Percentiles rank a stretch among this genome's conserved stretches.
Conservation (phyloP, 177 flowering plant genomes). For the Vitis hybrid region DNA sequence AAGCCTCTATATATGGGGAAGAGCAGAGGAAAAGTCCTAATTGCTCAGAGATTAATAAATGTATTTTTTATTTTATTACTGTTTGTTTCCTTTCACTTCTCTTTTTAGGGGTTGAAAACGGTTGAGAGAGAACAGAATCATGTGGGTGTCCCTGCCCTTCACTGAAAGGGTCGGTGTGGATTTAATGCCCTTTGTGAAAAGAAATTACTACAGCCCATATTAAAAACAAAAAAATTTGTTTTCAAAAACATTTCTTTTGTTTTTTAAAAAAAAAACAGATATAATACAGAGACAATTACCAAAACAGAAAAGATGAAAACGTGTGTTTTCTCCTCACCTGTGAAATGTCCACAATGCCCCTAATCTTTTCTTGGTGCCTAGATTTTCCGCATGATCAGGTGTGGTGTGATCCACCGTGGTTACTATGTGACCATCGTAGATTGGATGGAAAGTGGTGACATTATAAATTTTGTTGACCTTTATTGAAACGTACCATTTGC, state of each 20-base stretch:
- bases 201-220: conserved; percentile 5
- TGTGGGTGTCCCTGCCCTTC: conserved; percentile 41
- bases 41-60: conserved; percentile 30
- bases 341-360: background rate
- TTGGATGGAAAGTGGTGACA: background rate
- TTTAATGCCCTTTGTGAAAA: conserved; percentile 13
- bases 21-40: conserved; percentile 27
- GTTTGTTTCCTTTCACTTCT: conserved; percentile 6
- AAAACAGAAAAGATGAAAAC: background rate
- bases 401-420: background rate
- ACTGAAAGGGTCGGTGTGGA: conserved; percentile 43
- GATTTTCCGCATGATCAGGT: background rate
- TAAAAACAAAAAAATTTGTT: background rate
- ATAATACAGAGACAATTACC: conserved; percentile 1
- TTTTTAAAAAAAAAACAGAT: background rate
- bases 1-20: conserved; percentile 43
- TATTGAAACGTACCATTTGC: background rate
- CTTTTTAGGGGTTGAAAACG: conserved; percentile 24
- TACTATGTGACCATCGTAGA: background rate
- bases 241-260: background rate
- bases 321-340: background rate
- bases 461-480: background rate
- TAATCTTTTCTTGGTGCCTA: background rate
- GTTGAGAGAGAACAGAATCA: conserved; percentile 44
- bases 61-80: conserved; percentile 6